phyloP scores from a whole-genome alignment of 78 protist genomes.

The Emiliania huxleyi region DNA sequence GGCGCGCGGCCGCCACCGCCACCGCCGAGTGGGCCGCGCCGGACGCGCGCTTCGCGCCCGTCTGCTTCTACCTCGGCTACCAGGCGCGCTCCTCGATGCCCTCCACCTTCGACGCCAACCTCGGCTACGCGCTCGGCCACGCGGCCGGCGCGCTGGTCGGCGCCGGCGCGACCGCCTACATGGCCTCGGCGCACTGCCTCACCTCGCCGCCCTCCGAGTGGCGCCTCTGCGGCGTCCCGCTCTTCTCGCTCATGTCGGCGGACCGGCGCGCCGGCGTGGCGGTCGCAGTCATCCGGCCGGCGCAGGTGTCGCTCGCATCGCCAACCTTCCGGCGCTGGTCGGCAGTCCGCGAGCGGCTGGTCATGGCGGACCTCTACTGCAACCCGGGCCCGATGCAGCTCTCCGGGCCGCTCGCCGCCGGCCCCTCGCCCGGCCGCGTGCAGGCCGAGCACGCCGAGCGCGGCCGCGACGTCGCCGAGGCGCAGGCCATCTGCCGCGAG shows the following conservation, averaged over 20 bases:
- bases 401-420: neutral
- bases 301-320: neutral
- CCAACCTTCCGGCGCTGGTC: neutral
- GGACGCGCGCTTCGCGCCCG: neutral
- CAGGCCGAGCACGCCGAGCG: neutral
- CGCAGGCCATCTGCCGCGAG: neutral
- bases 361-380: neutral
- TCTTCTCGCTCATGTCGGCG: neutral
- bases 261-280: neutral
- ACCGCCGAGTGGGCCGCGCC: neutral
- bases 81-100: constrained; percentile 54
- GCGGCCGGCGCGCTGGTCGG: constrained; percentile 51
- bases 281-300: neutral
- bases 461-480: neutral
- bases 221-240: neutral
- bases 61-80: neutral
- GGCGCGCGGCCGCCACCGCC: neutral
- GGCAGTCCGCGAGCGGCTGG: neutral
- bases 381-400: neutral
- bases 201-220: neutral
- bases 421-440: neutral
- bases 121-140: constrained; percentile 67
- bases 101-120: constrained; percentile 54
- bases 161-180: neutral
- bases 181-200: neutral